Conservation (phyloP, 1,284 basidiomycete genomes). For the Fomitopsis palustris region DNA sequence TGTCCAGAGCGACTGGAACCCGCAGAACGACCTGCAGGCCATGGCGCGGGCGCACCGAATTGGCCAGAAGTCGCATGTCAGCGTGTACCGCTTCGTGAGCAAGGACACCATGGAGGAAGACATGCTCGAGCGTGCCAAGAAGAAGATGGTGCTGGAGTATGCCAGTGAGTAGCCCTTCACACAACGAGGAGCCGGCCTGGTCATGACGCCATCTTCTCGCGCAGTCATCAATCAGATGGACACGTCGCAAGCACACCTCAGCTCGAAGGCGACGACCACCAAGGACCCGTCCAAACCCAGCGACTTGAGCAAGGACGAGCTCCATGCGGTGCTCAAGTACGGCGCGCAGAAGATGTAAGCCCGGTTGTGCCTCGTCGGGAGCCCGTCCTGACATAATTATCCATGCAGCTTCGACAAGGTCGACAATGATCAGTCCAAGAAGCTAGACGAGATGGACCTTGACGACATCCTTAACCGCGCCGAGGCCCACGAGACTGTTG, state of each 20-base stretch:
- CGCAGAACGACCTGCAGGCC: slow-evolving; percentile 97
- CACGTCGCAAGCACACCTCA: slow-evolving; percentile 95
- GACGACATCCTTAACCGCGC: slow-evolving; percentile 97
- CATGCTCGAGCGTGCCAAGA: slow-evolving; percentile 95
- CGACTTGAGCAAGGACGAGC: slow-evolving; percentile 95
- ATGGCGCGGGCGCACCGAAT: slow-evolving; percentile 99
- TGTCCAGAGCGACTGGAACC: slow-evolving; percentile 88
- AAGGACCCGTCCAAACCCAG: slow-evolving; percentile 80
- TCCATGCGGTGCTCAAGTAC: slow-evolving; percentile 98
- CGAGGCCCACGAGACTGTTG: slow-evolving; percentile 95
- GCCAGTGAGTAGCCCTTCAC: slow-evolving; percentile 69
- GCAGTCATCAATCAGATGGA: slow-evolving; percentile 99
- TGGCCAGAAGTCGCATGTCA: slow-evolving; percentile 97
- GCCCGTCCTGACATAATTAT: slow-evolving; percentile 11
- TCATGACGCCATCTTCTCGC: slow-evolving; percentile 13
- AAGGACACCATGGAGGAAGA: slow-evolving; percentile 99
- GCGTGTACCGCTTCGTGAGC: slow-evolving; percentile 96
- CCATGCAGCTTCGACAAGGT: slow-evolving; percentile 89
- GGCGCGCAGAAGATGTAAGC: slow-evolving; percentile 95
- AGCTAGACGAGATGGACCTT: slow-evolving; percentile 98
- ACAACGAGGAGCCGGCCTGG: slow-evolving; percentile 11
- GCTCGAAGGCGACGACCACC: slow-evolving; percentile 63
- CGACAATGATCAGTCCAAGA: slow-evolving; percentile 88
- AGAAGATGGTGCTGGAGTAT: slow-evolving; percentile 99
- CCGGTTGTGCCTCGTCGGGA: slow-evolving; percentile 4